Conservation (phyloP, 2,329 filamentous ascomycete species). For the Ophiostoma populinum region DNA sequence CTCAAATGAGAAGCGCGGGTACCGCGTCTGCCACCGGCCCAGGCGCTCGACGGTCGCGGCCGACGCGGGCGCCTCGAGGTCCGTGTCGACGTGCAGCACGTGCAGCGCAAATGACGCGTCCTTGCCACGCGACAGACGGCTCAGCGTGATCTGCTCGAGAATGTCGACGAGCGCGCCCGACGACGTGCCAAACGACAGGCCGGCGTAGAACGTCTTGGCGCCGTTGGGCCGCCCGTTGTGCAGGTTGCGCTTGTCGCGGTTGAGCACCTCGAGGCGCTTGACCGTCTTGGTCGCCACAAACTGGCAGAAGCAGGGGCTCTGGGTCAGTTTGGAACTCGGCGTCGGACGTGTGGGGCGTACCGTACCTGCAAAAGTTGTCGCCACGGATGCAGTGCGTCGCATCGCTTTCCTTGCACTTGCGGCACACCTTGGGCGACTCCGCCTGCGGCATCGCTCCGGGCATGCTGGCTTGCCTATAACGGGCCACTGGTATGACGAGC, state of each 20-base stretch:
- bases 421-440: constrained; percentile 23
- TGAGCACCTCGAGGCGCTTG: constrained; percentile 45
- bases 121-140: constrained; percentile 46
- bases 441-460: constrained; percentile 7
- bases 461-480: no score
- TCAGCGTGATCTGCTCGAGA: constrained; percentile 50
- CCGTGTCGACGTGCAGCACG: constrained; percentile 36
- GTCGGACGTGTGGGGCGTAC: no score
- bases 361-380: constrained; percentile 42
- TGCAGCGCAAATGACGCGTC: constrained; percentile 51
- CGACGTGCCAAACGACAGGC: constrained; percentile 68
- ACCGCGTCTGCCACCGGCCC: constrained; percentile 36
- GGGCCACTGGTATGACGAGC: no score
- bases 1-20: constrained; percentile 48
- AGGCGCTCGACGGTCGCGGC: constrained; percentile 26
- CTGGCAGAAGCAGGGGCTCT: constrained; percentile 60
- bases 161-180: constrained; percentile 65
- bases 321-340: not conserved
- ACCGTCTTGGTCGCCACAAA: constrained; percentile 66
- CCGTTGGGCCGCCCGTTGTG: constrained; percentile 6
- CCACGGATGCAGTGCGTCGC: constrained; percentile 36
- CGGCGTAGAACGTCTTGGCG: constrained; percentile 47
- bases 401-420: constrained; percentile 34
- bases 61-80: constrained; percentile 15
- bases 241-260: constrained; percentile 23